A percentile compares a stretch with the other conserved stretches of the same genome.
Conservation (phyloP, 305 asterid species). For the Ilex paraguariensis region DNA sequence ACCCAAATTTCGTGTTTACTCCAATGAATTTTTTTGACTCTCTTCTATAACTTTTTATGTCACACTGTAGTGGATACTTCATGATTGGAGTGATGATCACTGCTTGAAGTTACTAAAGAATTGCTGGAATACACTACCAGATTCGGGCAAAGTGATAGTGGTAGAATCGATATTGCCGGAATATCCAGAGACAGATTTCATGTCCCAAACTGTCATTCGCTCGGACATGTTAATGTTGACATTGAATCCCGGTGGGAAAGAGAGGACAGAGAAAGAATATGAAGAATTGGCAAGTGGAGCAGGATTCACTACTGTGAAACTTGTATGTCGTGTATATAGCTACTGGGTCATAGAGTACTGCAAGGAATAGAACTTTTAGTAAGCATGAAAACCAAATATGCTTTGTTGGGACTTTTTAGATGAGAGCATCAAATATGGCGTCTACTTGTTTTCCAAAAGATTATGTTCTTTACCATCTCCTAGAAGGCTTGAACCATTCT, state of each 20-base stretch:
- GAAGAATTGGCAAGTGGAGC: constrained; percentile 2
- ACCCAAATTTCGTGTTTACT: too few species aligned
- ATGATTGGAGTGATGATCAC: constrained; percentile 15
- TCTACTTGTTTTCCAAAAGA: too few species aligned
- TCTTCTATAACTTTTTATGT: neutral
- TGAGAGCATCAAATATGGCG: too few species aligned
- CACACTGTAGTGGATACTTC: constrained; percentile 6
- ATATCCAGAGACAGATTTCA: constrained; percentile 6
- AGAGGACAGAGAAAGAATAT: constrained; percentile 10
- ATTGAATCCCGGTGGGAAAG: constrained; percentile 6
- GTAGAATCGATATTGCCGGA: constrained; percentile 9
- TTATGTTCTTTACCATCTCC: too few species aligned
- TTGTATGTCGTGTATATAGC: neutral
- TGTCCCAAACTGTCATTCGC: constrained; percentile 6
- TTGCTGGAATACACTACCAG: constrained; percentile 12
- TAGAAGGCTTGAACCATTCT: too few species aligned
- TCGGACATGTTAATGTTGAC: constrained; percentile 8
- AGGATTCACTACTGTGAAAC: constrained; percentile 3
- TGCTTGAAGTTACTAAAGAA: constrained; percentile 14
- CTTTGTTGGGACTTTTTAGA: too few species aligned
- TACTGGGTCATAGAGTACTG: constrained; percentile 10
- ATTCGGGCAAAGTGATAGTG: constrained; percentile 14
- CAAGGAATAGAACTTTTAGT: neutral
- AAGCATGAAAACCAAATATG: too few species aligned
- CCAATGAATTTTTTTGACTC: too few species aligned